These are phyloP conservation scores for Quercus phellos DNA, from an alignment of 331 rosid species.

Conservation along the genomic window DNA sequence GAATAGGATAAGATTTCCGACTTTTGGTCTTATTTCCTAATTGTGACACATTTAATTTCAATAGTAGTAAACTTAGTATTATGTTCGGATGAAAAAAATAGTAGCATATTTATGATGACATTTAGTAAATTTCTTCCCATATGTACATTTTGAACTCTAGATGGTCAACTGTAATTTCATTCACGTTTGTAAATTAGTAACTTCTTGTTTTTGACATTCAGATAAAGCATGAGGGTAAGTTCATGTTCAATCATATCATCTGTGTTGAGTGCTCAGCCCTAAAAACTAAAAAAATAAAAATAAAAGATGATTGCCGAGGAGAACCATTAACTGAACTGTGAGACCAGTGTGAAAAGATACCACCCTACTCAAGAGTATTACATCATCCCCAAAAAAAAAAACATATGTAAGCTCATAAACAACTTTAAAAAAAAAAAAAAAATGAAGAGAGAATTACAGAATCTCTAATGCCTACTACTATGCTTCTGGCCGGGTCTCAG, in stretches of 20 bases:
- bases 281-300: not conserved
- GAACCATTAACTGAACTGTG: constrained; percentile 3
- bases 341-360: constrained; percentile 19
- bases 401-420: constrained; percentile 4
- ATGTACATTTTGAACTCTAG: no score
- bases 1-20: no score
- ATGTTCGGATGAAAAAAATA: no score
- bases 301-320: constrained; percentile 4
- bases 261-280: not conserved
- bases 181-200: constrained; percentile 7
- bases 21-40: no score
- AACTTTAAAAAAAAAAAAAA: constrained; percentile 1
- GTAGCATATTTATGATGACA: no score
- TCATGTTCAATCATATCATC: constrained; percentile 14
- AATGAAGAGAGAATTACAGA: not conserved
- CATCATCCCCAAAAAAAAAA: constrained; percentile 6
- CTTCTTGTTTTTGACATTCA: not conserved
- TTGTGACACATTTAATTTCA: no score
- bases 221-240: constrained; percentile 18
- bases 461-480: constrained; percentile 11
- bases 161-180: not conserved
- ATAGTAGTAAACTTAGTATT: no score
- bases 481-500: constrained; percentile 25
- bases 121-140: no score
- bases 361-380: constrained; percentile 4